Base-by-base conservation (phyloP, 2,329 filamentous ascomycete genomes). In the Colletotrichum lupini region DNA sequence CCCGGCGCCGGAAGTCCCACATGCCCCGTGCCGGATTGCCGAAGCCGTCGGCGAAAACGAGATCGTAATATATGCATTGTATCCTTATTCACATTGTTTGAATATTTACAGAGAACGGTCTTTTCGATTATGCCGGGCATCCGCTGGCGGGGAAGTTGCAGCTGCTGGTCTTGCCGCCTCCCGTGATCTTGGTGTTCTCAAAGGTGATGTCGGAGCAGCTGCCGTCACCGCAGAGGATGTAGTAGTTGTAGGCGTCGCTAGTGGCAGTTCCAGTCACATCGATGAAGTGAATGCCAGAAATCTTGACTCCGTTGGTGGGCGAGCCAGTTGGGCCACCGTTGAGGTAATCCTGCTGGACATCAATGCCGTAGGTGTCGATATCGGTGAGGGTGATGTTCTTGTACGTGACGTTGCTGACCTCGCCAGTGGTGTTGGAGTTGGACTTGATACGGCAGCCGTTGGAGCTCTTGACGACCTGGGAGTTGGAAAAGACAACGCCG, bases 371-470 rank as follows among this genome's bases (percentile, higher is more conserved):
- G 26, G 46, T 70, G 56, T 56, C 56, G 12, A 73, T 70, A 46
- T 57, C 61, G 49, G 60, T 49, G 19, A 73, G 71, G 19, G 67
- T 80, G 22, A 87, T 74, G 65, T 74, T 68, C 56, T 79, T 77
- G 67, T 79, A 86, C 0, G 83, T 86, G 26, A 86, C 82, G 71
- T 87, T 87, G 3, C 75, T 78, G 26, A 86, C 83, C 0, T 80
- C 80, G 0, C 83, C 82, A 0, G 77, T 74, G 14, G 83, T 82
- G 16, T 78, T 79, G 0, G 84, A 83, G 70, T 86, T 86, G 2
- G 83, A 78, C 76, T 87, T 87, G 75, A 87, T 86, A 0, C 85
- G 85, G 1, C 80, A 83, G 1, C 85, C 85, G 72, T 87, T 87
- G 35, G 81, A 82, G 2, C 81, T 84, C 26, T 79, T 77, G 30